Evolutionary conservation across 805 yeast genomes (phyloP).

Genomic region (Blastobotrys attinorum): DNA sequence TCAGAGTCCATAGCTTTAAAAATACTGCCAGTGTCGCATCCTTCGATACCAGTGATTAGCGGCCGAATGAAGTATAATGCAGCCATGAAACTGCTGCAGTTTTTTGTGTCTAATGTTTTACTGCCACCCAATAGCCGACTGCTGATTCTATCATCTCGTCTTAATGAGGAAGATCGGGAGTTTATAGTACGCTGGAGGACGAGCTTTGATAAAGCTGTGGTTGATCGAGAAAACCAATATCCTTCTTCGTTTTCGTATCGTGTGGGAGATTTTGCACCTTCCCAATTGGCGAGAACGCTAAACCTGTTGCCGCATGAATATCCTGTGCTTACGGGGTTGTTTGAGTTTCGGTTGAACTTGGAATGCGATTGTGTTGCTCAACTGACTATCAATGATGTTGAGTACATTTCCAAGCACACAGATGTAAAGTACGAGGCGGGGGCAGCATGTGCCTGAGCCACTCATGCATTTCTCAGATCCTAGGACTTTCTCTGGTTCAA

Average conservation of each 20-base stretch:
- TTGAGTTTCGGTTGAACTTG: conserved; percentile 26
- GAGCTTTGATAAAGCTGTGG: background rate
- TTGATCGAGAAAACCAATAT: background rate
- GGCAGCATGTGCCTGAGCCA: too few relatives aligned
- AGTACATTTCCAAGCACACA: conserved; percentile 25
- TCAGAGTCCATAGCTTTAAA: conserved; percentile 22
- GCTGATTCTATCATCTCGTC: conserved; percentile 17
- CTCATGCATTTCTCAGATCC: too few relatives aligned
- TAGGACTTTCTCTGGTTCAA: too few relatives aligned
- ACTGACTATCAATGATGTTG: conserved; percentile 28
- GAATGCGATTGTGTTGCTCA: conserved; percentile 21
- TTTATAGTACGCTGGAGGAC: conserved; percentile 12
- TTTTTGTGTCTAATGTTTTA: conserved; percentile 22
- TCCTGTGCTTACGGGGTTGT: conserved; percentile 30
- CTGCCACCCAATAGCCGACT: conserved; percentile 23
- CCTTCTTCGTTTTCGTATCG: conserved; percentile 3
- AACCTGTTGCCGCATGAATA: conserved; percentile 28
- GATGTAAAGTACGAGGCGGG: conserved; percentile 5
- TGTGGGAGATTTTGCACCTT: background rate
- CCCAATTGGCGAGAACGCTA: conserved; percentile 19
- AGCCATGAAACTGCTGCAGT: conserved; percentile 23
- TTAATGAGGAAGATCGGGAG: conserved; percentile 1
- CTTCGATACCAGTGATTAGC: conserved; percentile 19
- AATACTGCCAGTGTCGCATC: conserved; percentile 26
- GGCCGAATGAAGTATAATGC: conserved; percentile 18